Percentiles rank a stretch among this genome's conserved stretches.
Evolutionary conservation across 2,329 filamentous ascomycete species (phyloP).

Genomic region (Scorias spongiosa): DNA sequence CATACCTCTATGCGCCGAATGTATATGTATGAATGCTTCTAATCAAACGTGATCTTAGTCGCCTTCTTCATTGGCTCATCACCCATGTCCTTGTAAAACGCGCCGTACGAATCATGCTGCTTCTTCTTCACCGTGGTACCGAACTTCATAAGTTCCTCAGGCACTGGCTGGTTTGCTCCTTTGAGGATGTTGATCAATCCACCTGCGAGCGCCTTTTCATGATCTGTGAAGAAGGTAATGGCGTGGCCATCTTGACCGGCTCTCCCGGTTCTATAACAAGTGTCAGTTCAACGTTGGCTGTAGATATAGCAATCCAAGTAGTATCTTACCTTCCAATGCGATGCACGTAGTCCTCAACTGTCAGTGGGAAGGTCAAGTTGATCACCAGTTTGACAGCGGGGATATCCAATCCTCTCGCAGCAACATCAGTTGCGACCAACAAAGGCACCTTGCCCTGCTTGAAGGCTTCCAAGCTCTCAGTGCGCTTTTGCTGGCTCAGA

Average conservation of each 20-base stretch:
- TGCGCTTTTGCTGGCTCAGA: conserved; percentile 75
- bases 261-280: conserved; percentile 56
- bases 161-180: conserved; percentile 80
- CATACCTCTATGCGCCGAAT: too few relatives aligned
- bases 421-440: conserved; percentile 90
- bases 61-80: conserved; percentile 61
- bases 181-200: conserved; percentile 90
- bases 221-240: conserved; percentile 87
- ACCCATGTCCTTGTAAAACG: conserved; percentile 79
- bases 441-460: conserved; percentile 70
- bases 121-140: conserved; percentile 99
- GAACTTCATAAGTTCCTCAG: conserved; percentile 83
- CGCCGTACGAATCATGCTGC: conserved; percentile 85
- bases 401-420: conserved; percentile 85
- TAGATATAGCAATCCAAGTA: background rate
- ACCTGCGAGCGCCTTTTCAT: conserved; percentile 84
- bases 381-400: conserved; percentile 88
- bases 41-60: conserved; percentile 84
- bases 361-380: conserved; percentile 89
- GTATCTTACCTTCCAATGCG: conserved; percentile 53
- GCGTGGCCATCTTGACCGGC: conserved; percentile 80
- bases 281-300: conserved; percentile 3
- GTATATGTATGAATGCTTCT: background rate
- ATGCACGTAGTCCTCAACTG: conserved; percentile 94
- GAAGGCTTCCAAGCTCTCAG: conserved; percentile 76